These are phyloP conservation scores for Rosa chinensis DNA, from an alignment of 306 rosid genomes.

Conservation along the genomic window DNA sequence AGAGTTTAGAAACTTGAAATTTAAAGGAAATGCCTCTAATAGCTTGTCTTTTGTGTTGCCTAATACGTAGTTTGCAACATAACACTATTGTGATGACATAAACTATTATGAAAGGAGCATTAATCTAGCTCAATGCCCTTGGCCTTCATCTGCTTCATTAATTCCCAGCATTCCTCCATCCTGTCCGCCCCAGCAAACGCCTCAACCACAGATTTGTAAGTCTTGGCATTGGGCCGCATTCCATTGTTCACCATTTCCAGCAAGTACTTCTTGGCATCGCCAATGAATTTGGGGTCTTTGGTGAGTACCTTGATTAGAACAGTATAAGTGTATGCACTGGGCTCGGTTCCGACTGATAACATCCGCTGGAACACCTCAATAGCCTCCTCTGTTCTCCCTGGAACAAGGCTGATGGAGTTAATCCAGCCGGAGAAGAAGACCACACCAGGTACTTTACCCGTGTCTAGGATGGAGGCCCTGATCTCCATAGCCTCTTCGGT, in stretches of 20 bases:
- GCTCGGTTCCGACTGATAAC: neutral
- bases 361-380: neutral
- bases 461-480: neutral
- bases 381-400: neutral
- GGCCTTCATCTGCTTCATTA: neutral
- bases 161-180: neutral
- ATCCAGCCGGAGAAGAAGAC: neutral
- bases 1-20: too few relatives aligned
- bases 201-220: neutral
- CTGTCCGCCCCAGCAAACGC: neutral
- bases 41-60: too few relatives aligned
- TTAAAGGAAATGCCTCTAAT: too few relatives aligned
- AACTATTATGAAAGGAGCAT: too few relatives aligned
- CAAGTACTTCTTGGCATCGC: neutral
- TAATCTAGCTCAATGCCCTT: neutral
- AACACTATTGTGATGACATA: too few relatives aligned
- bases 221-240: neutral
- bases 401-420: neutral
- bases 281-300: neutral
- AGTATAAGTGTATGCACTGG: neutral
- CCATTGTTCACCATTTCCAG: neutral
- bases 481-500: neutral
- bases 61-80: too few relatives aligned
- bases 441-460: neutral
- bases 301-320: neutral